Percentiles rank a stretch among this genome's conserved stretches.
phyloP scores from a whole-genome alignment of 257 asterid species.

The Solanum chaucha region DNA sequence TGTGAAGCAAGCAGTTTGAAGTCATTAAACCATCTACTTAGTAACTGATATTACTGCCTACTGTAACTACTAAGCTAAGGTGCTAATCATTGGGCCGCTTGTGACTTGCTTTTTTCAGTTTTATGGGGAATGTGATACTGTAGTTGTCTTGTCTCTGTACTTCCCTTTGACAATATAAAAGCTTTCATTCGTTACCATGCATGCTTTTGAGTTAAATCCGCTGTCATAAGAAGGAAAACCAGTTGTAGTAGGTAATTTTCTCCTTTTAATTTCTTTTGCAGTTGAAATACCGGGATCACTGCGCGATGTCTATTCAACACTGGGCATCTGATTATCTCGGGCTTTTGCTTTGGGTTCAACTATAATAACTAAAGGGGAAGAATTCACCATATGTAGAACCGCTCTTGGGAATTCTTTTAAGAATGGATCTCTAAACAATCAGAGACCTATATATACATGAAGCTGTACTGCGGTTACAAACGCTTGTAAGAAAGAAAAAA shows the following conservation, averaged over 20 bases:
- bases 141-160: background rate
- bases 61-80: background rate
- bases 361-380: background rate
- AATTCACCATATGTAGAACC: background rate
- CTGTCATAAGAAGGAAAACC: background rate
- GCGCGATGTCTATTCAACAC: background rate
- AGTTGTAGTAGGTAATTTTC: background rate
- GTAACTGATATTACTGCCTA: background rate
- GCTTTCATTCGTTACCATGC: background rate
- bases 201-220: background rate
- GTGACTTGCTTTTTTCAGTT: background rate
- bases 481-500: background rate
- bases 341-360: background rate
- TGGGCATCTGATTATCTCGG: background rate
- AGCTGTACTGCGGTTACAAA: background rate
- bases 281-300: background rate
- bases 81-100: background rate
- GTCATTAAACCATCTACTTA: background rate
- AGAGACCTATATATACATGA: background rate
- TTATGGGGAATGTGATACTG: background rate
- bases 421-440: background rate
- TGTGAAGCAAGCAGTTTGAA: background rate
- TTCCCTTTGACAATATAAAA: background rate
- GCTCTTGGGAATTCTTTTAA: background rate
- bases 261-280: background rate